Percentiles rank a stretch among this genome's conserved stretches.
Conservation (phyloP, 495 filamentous ascomycete species). For the Penicillium macrosclerotiorum region DNA sequence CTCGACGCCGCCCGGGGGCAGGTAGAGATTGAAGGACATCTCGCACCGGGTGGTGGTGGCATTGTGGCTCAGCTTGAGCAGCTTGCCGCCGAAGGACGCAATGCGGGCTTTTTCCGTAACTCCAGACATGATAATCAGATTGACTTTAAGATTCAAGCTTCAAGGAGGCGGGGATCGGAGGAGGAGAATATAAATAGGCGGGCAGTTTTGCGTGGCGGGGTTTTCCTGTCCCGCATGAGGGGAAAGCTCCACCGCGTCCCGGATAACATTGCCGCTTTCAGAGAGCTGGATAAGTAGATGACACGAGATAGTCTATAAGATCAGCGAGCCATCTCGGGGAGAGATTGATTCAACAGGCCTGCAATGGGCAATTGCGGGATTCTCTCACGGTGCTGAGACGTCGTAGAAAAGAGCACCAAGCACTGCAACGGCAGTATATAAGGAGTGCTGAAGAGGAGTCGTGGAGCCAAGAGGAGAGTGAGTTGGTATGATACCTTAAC, state of each 20-base stretch:
- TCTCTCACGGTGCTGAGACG: too few species aligned
- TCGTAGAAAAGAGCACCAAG: too few species aligned
- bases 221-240: constrained; percentile 29
- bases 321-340: background rate
- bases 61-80: constrained; percentile 86
- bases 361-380: too few species aligned
- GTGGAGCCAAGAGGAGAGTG: too few species aligned
- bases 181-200: constrained; percentile 9
- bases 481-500: too few species aligned
- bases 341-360: too few species aligned
- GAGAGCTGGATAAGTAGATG: constrained; percentile 1
- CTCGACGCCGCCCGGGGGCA: constrained; percentile 55
- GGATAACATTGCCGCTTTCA: constrained; percentile 1
- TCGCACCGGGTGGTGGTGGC: constrained; percentile 64
- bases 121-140: constrained; percentile 50
- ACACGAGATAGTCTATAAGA: too few species aligned
- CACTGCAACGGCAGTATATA: too few species aligned
- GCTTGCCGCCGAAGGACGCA: constrained; percentile 89
- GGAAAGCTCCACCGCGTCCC: constrained; percentile 18
- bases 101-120: constrained; percentile 88
- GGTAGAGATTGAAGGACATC: constrained; percentile 67
- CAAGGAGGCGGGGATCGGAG: background rate
- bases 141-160: background rate
- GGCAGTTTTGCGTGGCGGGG: constrained; percentile 19
- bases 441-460: too few species aligned